These are phyloP conservation scores for Paspalum vaginatum DNA, from an alignment of 176 grass and related monocot species.

Conservation along the genomic window DNA sequence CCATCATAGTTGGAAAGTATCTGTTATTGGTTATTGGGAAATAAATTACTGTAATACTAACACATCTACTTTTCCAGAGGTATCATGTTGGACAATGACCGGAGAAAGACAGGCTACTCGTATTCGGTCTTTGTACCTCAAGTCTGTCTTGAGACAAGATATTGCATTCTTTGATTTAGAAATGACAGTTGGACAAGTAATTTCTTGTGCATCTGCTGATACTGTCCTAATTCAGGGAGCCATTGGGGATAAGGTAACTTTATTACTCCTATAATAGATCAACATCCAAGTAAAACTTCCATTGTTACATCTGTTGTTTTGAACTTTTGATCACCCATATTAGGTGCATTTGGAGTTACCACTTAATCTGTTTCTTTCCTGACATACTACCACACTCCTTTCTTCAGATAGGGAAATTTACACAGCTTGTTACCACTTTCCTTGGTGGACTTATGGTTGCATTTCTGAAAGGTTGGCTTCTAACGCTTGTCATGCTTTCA, in stretches of 20 bases:
- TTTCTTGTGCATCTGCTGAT: conserved; percentile 33
- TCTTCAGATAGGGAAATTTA: conserved; percentile 34
- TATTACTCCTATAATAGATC: not conserved
- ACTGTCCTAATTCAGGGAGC: conserved; percentile 47
- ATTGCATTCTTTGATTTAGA: conserved; percentile 45
- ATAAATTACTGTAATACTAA: not conserved
- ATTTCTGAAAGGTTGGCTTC: conserved; percentile 38
- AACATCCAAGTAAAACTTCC: not conserved
- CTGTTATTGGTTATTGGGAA: not conserved
- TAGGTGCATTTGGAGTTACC: not conserved
- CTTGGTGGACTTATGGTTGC: conserved; percentile 34
- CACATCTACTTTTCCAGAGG: conserved; percentile 26
- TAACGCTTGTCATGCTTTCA: conserved; percentile 43
- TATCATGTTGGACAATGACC: conserved; percentile 53
- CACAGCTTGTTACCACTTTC: conserved; percentile 28
- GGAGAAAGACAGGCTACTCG: conserved; percentile 43
- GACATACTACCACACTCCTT: not conserved
- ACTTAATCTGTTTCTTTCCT: not conserved
- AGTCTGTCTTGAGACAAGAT: conserved; percentile 47
- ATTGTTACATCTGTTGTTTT: not conserved
- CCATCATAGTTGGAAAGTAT: not conserved
- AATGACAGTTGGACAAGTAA: conserved; percentile 29
- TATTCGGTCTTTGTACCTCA: conserved; percentile 38
- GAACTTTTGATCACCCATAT: not conserved
- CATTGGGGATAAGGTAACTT: conserved; percentile 54